Conservation (phyloP, 2,329 filamentous ascomycete genomes). For the Hypoxylon sp. region DNA sequence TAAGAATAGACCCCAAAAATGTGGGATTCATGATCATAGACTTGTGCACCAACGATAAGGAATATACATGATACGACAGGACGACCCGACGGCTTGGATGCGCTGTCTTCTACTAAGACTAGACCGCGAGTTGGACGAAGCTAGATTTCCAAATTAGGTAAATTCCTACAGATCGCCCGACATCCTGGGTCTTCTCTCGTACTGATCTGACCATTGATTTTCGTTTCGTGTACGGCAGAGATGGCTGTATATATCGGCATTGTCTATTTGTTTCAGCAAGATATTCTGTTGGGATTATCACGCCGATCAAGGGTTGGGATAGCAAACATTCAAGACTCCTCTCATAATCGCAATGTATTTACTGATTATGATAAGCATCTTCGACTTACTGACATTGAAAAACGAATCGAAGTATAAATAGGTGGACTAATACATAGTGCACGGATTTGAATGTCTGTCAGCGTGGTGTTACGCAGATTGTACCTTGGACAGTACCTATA, state of each 20-base stretch:
- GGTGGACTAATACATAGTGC: conserved; percentile 9
- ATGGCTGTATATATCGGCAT: conserved; percentile 5
- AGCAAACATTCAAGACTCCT: conserved; percentile 8
- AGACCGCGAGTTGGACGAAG: conserved; percentile 13
- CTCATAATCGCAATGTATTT: conserved; percentile 8
- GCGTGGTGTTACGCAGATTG: conserved; percentile 12
- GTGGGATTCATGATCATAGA: conserved; percentile 21
- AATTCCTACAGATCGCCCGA: conserved; percentile 36
- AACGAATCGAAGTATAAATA: conserved; percentile 27
- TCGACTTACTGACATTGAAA: conserved; percentile 9
- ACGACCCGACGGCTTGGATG: conserved; percentile 38
- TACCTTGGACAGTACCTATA: conserved; percentile 2
- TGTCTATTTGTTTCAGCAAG: conserved; percentile 13
- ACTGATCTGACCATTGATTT: not conserved
- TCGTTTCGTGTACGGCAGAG: conserved; percentile 7
- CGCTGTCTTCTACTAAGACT: conserved; percentile 23
- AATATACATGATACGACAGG: conserved; percentile 29
- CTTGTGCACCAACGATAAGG: conserved; percentile 7
- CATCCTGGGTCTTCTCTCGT: conserved; percentile 16
- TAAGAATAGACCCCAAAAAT: conserved; percentile 33
- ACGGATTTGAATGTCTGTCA: conserved; percentile 28
- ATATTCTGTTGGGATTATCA: conserved; percentile 17
- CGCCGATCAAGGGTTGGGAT: conserved; percentile 20
- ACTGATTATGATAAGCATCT: conserved; percentile 1
- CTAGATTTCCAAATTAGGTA: conserved; percentile 30